A percentile compares a stretch with the other conserved stretches of the same genome.
Conservation (phyloP, 2,329 filamentous ascomycete species). For the Pseudogymnoascus sp. region DNA sequence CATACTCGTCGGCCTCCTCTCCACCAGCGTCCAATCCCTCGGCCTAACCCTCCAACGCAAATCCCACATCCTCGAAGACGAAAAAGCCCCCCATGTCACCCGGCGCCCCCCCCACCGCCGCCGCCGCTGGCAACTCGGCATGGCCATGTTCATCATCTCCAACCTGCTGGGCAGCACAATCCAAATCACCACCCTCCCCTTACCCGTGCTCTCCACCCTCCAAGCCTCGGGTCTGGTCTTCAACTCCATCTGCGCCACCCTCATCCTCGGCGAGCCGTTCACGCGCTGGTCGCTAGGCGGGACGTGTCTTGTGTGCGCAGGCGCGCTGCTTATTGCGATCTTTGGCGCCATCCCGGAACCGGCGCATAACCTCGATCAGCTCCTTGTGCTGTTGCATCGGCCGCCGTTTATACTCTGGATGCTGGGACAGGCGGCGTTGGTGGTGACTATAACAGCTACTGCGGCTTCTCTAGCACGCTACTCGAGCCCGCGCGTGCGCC, state of each 20-base stretch:
- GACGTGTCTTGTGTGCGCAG: constrained; percentile 76
- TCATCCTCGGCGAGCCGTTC: constrained; percentile 89
- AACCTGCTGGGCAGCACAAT: constrained; percentile 94
- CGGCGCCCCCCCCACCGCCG: constrained; percentile 82
- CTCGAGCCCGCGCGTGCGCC: constrained; percentile 57
- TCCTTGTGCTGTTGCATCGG: constrained; percentile 66
- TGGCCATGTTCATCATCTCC: constrained; percentile 93
- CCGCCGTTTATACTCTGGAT: constrained; percentile 84
- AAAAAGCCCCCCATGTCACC: constrained; percentile 63
- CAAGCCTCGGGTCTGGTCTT: constrained; percentile 96
- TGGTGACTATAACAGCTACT: constrained; percentile 56
- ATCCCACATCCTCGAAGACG: constrained; percentile 95
- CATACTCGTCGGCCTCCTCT: constrained; percentile 85
- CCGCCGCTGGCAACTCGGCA: constrained; percentile 91
- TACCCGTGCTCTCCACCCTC: constrained; percentile 88
- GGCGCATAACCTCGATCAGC: constrained; percentile 75
- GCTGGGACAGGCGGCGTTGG: constrained; percentile 65
- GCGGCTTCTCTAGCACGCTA: constrained; percentile 49
- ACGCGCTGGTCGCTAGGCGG: constrained; percentile 88
- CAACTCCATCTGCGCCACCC: constrained; percentile 93
- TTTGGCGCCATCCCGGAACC: constrained; percentile 93
- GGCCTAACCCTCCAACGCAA: constrained; percentile 95
- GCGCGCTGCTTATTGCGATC: constrained; percentile 84
- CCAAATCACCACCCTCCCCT: constrained; percentile 89
- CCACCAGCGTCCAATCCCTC: constrained; percentile 89